Conservation (phyloP, 1,139 yeast species). For the Magnusiomyces magnusii region DNA sequence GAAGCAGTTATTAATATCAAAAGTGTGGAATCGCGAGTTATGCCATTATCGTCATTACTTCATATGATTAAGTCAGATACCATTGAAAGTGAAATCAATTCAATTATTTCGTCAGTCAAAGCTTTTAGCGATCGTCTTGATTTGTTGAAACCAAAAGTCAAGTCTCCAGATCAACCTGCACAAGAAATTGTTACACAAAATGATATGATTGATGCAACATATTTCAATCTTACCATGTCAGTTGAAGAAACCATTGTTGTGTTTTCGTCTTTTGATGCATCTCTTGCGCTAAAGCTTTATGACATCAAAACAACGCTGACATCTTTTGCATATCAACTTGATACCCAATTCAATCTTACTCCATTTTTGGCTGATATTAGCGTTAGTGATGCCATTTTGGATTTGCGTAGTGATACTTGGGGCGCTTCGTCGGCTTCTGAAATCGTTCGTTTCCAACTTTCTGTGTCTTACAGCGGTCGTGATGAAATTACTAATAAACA, state of each 20-base stretch:
- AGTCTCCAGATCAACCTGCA: not conserved
- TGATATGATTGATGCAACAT: not conserved
- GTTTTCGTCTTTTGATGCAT: constrained; percentile 15
- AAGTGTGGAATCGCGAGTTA: not conserved
- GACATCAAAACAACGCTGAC: constrained; percentile 6
- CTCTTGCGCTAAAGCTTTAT: constrained; percentile 11
- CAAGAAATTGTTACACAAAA: not conserved
- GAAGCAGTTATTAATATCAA: not conserved
- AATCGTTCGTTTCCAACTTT: constrained; percentile 13
- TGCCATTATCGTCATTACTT: constrained; percentile 3
- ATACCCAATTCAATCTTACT: constrained; percentile 4
- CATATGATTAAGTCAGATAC: constrained; percentile 2
- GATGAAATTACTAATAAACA: constrained; percentile 12
- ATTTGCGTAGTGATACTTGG: constrained; percentile 15
- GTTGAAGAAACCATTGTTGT: constrained; percentile 8
- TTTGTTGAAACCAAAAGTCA: not conserved
- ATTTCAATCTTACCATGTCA: constrained; percentile 11
- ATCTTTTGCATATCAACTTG: constrained; percentile 9
- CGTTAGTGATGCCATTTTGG: constrained; percentile 12
- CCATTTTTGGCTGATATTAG: constrained; percentile 10
- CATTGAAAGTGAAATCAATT: not conserved
- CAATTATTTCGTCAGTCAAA: not conserved
- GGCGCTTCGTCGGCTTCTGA: constrained; percentile 15
- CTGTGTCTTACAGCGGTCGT: constrained; percentile 10
- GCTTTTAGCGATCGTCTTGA: not conserved